These are phyloP conservation scores for Rhodamnia rubescens DNA, from an alignment of 345 rosid genomes.

Conservation along the genomic window DNA sequence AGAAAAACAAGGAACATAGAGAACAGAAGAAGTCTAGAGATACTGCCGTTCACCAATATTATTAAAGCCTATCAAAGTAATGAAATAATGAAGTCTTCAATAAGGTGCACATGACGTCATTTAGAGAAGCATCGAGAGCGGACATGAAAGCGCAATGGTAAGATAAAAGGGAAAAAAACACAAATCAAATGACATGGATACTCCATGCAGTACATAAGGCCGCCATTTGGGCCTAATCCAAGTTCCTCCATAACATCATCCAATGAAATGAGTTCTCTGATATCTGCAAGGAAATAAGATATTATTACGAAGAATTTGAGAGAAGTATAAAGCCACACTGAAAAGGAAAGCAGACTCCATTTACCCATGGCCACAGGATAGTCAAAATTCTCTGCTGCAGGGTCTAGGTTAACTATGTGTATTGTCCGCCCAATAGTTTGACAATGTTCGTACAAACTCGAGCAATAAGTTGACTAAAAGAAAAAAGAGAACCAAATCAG, in stretches of 20 bases:
- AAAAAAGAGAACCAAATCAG: neutral
- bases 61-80: neutral
- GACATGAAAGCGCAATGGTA: neutral
- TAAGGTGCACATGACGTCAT: neutral
- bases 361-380: constrained; percentile 90
- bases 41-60: neutral
- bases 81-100: neutral
- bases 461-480: constrained; percentile 82
- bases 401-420: constrained; percentile 73
- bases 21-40: neutral
- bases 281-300: constrained; percentile 37
- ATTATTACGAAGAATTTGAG: neutral
- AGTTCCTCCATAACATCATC: constrained; percentile 94
- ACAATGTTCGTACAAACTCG: constrained; percentile 63
- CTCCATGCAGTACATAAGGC: constrained; percentile 92
- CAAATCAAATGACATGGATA: constrained; percentile 33
- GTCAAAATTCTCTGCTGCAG: constrained; percentile 84
- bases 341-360: neutral
- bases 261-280: constrained; percentile 75
- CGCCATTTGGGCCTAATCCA: constrained; percentile 88
- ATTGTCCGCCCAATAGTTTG: constrained; percentile 53
- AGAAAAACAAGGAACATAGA: neutral
- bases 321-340: neutral
- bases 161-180: neutral
- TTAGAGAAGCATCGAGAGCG: neutral